Conservation (phyloP, 2,329 filamentous ascomycete genomes). For the Zasmidium citrigriseum region DNA sequence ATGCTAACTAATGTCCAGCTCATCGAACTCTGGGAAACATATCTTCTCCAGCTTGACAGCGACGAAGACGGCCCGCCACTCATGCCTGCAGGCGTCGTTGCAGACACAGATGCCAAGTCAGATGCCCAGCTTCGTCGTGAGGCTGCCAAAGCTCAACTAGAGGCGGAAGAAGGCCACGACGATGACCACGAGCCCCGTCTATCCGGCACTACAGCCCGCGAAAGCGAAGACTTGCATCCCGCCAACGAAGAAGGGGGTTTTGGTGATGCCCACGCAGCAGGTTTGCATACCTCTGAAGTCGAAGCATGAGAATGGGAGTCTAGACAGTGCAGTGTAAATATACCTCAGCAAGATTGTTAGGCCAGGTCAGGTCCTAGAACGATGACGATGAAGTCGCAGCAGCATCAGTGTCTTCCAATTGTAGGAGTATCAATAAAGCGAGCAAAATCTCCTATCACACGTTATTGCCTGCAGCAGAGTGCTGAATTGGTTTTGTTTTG, state of each 20-base stretch:
- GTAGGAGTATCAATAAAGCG: too few relatives aligned
- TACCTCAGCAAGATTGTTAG: too few relatives aligned
- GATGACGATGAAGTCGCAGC: too few relatives aligned
- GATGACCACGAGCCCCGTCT: slow-evolving; percentile 17
- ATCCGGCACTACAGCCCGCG: slow-evolving; percentile 22
- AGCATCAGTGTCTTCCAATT: too few relatives aligned
- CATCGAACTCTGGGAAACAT: slow-evolving; percentile 96
- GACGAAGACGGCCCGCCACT: slow-evolving; percentile 70
- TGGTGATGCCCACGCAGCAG: slow-evolving; percentile 8
- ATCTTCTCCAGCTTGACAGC: slow-evolving; percentile 90
- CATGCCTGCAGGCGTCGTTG: slow-evolving; percentile 33
- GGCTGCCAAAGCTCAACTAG: slow-evolving; percentile 18
- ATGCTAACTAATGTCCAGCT: slow-evolving; percentile 48
- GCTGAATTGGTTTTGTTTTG: too few relatives aligned
- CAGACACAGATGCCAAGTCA: slow-evolving; percentile 21
- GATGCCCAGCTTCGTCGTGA: slow-evolving; percentile 21
- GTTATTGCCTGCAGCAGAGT: too few relatives aligned
- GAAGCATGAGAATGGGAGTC: too few relatives aligned
- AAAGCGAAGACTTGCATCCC: slow-evolving; percentile 20
- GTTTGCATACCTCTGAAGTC: not conserved
- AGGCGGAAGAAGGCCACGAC: slow-evolving; percentile 11
- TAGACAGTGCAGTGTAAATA: too few relatives aligned
- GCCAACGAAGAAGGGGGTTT: slow-evolving; percentile 3
- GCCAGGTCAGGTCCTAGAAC: too few relatives aligned
- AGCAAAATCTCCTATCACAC: too few relatives aligned